These are phyloP conservation scores for Pinus taeda DNA, from an alignment of 75 land plant species.

Conservation along the genomic window DNA sequence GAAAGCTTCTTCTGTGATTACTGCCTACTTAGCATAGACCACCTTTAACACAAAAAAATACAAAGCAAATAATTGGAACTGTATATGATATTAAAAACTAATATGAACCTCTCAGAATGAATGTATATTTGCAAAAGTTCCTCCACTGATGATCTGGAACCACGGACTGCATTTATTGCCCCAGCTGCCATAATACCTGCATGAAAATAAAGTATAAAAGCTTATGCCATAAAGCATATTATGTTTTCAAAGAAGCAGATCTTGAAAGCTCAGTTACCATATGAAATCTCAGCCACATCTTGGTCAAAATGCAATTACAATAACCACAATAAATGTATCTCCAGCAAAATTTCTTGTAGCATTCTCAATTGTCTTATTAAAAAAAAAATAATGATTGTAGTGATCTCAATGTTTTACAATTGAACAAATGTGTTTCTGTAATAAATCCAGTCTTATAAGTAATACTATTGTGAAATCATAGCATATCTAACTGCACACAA, in stretches of 20 bases:
- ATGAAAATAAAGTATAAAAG: background rate
- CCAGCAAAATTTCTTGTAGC: background rate
- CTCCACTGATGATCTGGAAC: constrained; percentile 77
- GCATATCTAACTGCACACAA: no score
- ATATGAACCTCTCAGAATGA: constrained; percentile 80
- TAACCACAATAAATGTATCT: background rate
- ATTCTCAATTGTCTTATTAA: background rate
- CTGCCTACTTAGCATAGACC: background rate
- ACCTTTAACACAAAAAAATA: background rate
- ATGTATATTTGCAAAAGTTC: constrained; percentile 72
- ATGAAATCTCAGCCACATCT: background rate
- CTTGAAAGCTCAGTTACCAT: background rate
- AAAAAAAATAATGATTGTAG: background rate
- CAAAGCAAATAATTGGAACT: background rate
- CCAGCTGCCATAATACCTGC: constrained; percentile 84
- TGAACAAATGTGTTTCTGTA: no score
- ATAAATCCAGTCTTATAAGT: no score
- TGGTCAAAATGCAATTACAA: background rate
- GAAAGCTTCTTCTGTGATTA: background rate
- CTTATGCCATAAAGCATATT: background rate
- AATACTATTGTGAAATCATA: no score
- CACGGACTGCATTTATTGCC: constrained; percentile 86
- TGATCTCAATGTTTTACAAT: background rate
- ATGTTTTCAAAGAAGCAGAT: constrained; percentile 3
- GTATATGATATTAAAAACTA: background rate